Conservation (phyloP, 2,329 filamentous ascomycete species). For the Talaromyces sp. region DNA sequence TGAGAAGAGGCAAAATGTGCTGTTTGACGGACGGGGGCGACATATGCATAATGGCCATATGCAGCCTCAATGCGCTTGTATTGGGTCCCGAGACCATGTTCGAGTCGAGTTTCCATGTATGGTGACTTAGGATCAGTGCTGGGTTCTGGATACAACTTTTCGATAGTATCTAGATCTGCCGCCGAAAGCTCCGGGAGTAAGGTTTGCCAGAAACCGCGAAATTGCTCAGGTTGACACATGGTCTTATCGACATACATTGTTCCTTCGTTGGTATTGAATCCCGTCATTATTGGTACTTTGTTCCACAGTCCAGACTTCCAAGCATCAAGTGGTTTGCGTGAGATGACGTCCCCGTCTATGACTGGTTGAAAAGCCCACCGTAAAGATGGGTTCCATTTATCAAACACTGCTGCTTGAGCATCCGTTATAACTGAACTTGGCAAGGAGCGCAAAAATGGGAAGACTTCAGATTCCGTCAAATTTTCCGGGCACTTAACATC, state of each 20-base stretch:
- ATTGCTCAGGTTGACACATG: slow-evolving; percentile 50
- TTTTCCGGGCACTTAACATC: slow-evolving; percentile 34
- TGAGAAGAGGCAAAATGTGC: slow-evolving; percentile 38
- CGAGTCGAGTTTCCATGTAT: background rate
- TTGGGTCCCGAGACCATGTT: slow-evolving; percentile 44
- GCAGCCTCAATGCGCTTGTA: slow-evolving; percentile 53
- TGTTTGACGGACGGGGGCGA: slow-evolving; percentile 49
- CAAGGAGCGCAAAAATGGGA: slow-evolving; percentile 43
- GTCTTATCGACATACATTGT: slow-evolving; percentile 58
- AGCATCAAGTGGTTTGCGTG: slow-evolving; percentile 56
- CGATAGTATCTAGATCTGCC: slow-evolving; percentile 54
- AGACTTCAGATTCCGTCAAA: slow-evolving; percentile 30
- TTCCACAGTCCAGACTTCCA: slow-evolving; percentile 55
- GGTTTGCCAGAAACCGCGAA: slow-evolving; percentile 58
- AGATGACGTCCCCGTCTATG: slow-evolving; percentile 61
- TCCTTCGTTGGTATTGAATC: slow-evolving; percentile 70
- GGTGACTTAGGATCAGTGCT: background rate
- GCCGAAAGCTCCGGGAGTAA: slow-evolving; percentile 58
- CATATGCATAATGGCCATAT: slow-evolving; percentile 51
- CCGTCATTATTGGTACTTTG: slow-evolving; percentile 62
- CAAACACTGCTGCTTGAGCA: slow-evolving; percentile 45
- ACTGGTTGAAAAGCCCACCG: slow-evolving; percentile 66
- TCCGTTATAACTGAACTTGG: slow-evolving; percentile 35
- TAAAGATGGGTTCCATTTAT: slow-evolving; percentile 46
- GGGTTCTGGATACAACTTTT: slow-evolving; percentile 63